Base-by-base conservation (phyloP, 495 filamentous ascomycete species). In the Tuber indicum region DNA sequence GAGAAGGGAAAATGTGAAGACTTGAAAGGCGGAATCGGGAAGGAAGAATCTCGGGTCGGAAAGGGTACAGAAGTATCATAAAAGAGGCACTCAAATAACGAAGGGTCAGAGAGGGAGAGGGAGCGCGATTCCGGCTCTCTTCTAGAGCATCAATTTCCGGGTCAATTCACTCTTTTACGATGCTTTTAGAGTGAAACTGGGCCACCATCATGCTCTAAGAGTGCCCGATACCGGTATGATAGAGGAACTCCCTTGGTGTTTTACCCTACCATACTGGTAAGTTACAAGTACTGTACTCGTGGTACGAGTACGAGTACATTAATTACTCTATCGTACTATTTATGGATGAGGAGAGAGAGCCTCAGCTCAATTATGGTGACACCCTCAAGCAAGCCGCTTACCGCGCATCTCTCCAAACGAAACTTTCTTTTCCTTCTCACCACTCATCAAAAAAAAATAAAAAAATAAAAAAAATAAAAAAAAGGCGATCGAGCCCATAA, bases 61-160 rank as follows among this genome's bases (percentile, higher is more conserved):
- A 17, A 76, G 19, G 72, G 36, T 69, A 72, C 32, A 32, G 32
- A 32, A 32, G 32, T 32, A 32, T 32, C 32, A 44, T 58, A 41
- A 79, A 79, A 78, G 70, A 71, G 73, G 43, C 26, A 75, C 74
- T 72, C 74, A 78, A 72, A 75, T 66, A 78, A 71, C 32, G 71
- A 72, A 77, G 74, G 42, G 44, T 52, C 72, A 44, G 73, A 70
- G 44, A 62, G 77, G 43, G 42, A 5, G 47, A 70, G 52, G 49
- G 49, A 71, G 66, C 42, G 58, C 49, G 49, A 74, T 66, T 66
- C 26, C n/a, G 58, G 58, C 10, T 66, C 58, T 32, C 58, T n/a
- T 32, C n/a, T 7, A 32, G 58, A 66, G 26, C 58, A 66, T 66
- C 58, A 66, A 66, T 66, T 66, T 66, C n/a, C 58, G 14, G 58